phyloP scores from a whole-genome alignment of 1,139 yeast genomes.

The Geotrichum carabidarum region DNA sequence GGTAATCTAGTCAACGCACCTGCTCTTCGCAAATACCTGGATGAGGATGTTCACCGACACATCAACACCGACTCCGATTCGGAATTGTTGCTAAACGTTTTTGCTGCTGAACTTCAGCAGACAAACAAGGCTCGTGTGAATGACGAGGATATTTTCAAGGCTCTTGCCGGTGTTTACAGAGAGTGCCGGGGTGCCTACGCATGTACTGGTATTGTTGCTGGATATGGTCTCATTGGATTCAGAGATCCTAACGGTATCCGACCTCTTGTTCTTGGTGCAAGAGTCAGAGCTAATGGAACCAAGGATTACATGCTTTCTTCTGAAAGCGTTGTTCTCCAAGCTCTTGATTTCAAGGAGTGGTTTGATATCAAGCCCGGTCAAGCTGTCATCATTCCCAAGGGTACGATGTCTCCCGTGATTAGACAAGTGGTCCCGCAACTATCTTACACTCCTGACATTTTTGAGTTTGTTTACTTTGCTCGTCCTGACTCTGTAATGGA shows the following conservation, averaged over 20 bases:
- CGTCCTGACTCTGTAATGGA: constrained; percentile 95
- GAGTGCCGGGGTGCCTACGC: constrained; percentile 93
- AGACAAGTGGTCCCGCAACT: constrained; percentile 78
- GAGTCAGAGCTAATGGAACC: constrained; percentile 63
- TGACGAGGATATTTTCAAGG: constrained; percentile 81
- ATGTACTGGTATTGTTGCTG: constrained; percentile 91
- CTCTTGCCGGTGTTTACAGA: constrained; percentile 74
- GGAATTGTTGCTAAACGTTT: constrained; percentile 78
- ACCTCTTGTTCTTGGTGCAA: constrained; percentile 81
- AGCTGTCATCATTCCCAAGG: constrained; percentile 86
- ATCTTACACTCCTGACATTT: constrained; percentile 87
- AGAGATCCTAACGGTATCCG: constrained; percentile 96
- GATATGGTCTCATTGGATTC: constrained; percentile 91
- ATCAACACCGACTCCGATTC: constrained; percentile 96
- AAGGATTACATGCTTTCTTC: constrained; percentile 92
- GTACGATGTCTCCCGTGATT: constrained; percentile 64
- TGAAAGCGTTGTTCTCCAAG: constrained; percentile 89
- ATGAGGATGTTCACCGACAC: constrained; percentile 92
- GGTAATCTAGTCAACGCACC: constrained; percentile 90
- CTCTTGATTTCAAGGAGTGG: constrained; percentile 79
- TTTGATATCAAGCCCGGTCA: constrained; percentile 91
- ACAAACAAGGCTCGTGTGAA: constrained; percentile 91
- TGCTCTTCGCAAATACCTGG: constrained; percentile 71
- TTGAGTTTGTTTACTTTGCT: constrained; percentile 96
- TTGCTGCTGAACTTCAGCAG: constrained; percentile 87